Conservation (phyloP, 352 stramenopile species). For the Pythium pectinolyticum region DNA sequence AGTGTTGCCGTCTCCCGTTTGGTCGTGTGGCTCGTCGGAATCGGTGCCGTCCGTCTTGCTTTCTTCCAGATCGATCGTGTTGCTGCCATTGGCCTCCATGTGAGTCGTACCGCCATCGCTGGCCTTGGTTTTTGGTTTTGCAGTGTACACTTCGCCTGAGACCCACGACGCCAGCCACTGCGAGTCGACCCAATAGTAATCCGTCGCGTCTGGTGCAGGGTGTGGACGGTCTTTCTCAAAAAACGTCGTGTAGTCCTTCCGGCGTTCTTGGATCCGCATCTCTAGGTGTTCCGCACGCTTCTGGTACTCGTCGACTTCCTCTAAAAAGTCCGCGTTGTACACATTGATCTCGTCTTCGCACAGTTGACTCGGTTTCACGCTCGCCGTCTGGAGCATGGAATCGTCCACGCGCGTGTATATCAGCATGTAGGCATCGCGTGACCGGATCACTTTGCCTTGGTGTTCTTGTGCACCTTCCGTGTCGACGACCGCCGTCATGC, state of each 20-base stretch:
- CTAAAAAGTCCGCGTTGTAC: constrained; percentile 53
- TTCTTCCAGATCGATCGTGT: constrained; percentile 6
- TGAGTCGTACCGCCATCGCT: no score
- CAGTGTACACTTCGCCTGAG: constrained; percentile 44
- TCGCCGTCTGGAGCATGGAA: background rate
- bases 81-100: background rate
- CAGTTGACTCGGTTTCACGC: constrained; percentile 21
- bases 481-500: constrained; percentile 39
- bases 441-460: constrained; percentile 60
- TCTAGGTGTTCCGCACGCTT: constrained; percentile 48
- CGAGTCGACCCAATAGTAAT: constrained; percentile 75
- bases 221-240: constrained; percentile 61
- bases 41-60: constrained; percentile 21
- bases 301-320: constrained; percentile 48
- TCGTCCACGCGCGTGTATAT: constrained; percentile 65
- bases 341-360: constrained; percentile 47
- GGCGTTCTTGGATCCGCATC: constrained; percentile 45
- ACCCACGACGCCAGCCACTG: constrained; percentile 67
- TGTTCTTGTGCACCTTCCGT: constrained; percentile 45
- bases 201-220: constrained; percentile 26
- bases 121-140: background rate
- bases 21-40: constrained; percentile 10
- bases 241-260: constrained; percentile 58
- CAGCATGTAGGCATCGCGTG: constrained; percentile 86
- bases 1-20: background rate